A percentile compares a stretch with the other conserved stretches of the same genome.
Evolutionary conservation across 1,284 basidiomycete genomes (phyloP).

Genomic region (Ustilago cynodontis): DNA sequence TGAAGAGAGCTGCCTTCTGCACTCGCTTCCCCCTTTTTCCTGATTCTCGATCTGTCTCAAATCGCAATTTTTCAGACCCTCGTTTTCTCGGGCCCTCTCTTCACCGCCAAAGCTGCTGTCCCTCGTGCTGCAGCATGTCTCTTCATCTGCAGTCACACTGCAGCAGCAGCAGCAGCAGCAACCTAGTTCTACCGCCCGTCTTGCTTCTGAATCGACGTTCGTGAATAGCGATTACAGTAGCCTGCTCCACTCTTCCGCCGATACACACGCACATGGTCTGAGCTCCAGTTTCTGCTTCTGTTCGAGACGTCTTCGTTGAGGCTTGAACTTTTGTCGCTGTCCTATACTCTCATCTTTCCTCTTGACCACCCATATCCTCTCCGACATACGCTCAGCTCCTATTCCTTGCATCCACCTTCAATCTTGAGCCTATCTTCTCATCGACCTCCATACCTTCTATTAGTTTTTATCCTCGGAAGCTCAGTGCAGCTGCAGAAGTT

Average conservation of each 20-base stretch:
- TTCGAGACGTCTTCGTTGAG: background rate
- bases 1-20: conserved; percentile 2
- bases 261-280: conserved; percentile 8
- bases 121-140: too few relatives aligned
- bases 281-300: background rate
- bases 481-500: background rate
- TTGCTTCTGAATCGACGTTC: background rate
- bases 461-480: background rate
- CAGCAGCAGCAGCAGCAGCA: too few relatives aligned
- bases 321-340: background rate
- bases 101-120: background rate
- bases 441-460: background rate
- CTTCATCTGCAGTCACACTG: too few relatives aligned
- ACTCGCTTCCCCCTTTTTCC: background rate
- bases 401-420: background rate
- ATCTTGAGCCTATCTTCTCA: conserved; percentile 4
- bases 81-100: background rate
- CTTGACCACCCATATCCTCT: background rate
- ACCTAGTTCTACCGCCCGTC: background rate
- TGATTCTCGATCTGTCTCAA: conserved; percentile 13
- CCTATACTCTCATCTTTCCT: background rate
- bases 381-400: conserved; percentile 5
- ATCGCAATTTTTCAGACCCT: conserved; percentile 9
- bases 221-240: background rate
- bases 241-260: background rate